Evolutionary conservation across 352 stramenopile species (phyloP), one percentile per base, ranked within the genome.

Genomic region (Elongisporangium senticosum): DNA sequence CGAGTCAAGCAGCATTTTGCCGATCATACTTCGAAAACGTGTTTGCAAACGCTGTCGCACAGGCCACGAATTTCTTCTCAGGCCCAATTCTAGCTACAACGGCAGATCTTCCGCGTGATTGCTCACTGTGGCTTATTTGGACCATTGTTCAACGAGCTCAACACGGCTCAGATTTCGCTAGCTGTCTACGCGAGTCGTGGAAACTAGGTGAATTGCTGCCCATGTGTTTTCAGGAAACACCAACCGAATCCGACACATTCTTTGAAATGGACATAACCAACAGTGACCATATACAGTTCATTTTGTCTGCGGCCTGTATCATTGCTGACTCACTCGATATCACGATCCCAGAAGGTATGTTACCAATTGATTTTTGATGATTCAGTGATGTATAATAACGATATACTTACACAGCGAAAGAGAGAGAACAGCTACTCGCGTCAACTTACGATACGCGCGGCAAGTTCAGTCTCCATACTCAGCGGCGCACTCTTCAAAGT

Each of bases 261-360:
- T 21, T 71, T 15, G 11, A 49, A 7, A 20, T 79, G n/a, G 51
- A 75, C 33, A 4, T 51, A 0, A 13, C 53, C 8, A 57, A 69
- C n/a, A 20, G 49, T 0, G 57, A 73, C 7, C 63, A 75, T 2
- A n/a, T 56, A n/a, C 61, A 68, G 22, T 52, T 79, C 3, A 43
- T 79, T 24, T 60, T 63, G 0, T 59, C 65, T 6, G 65, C 59
- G 15, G 71, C 68, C 4, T 74, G 68, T 37, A 68, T 75, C 50
- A 64, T 79, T 22, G 65, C 68, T 8, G 22, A 56, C 7, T 79
- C 71, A 11, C 48, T 74, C 0, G 39, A 49, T 11, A 54, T 75
- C 5, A 6, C 15, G 1, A 22, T 72, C n/a, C 71, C 71, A n/a
- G 28, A 55, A 61, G 54, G 71, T 79, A 63, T n/a, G 52, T 5